Evolutionary conservation across 2,329 filamentous ascomycete species (phyloP).

Genomic region (Biscogniauxia mediterranea): DNA sequence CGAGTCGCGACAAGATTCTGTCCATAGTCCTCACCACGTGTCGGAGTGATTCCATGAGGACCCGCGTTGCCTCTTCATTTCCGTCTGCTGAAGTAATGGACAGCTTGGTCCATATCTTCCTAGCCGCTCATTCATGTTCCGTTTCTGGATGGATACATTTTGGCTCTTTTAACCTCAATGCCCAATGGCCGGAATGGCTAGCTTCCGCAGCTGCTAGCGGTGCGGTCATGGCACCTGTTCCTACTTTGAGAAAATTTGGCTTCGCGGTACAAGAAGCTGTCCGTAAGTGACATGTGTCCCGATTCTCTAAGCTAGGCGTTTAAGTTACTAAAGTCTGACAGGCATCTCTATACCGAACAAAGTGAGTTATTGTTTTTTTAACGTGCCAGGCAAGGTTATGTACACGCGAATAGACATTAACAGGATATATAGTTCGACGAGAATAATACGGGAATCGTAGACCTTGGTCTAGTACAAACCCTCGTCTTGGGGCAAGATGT

Average conservation of each 20-base stretch:
- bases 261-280: constrained; percentile 53
- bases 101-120: constrained; percentile 58
- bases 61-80: constrained; percentile 58
- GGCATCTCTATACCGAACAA: constrained; percentile 33
- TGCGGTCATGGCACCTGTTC: constrained; percentile 56
- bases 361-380: constrained; percentile 22
- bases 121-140: constrained; percentile 55
- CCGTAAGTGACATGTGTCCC: constrained; percentile 32
- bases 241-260: constrained; percentile 60
- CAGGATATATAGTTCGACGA: constrained; percentile 43
- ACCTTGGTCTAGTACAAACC: constrained; percentile 49
- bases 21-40: constrained; percentile 62
- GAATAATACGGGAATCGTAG: constrained; percentile 45
- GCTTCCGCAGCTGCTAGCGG: constrained; percentile 60
- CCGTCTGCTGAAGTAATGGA: constrained; percentile 48
- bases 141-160: constrained; percentile 62
- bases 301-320: background rate
- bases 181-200: constrained; percentile 57
- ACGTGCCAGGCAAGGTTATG: background rate
- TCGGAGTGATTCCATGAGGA: constrained; percentile 47
- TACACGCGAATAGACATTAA: background rate
- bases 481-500: constrained; percentile 49
- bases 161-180: constrained; percentile 55
- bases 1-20: constrained; percentile 60
- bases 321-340: constrained; percentile 15